Base-by-base conservation (phyloP, 495 filamentous ascomycete species). In the Apodospora peruviana region DNA sequence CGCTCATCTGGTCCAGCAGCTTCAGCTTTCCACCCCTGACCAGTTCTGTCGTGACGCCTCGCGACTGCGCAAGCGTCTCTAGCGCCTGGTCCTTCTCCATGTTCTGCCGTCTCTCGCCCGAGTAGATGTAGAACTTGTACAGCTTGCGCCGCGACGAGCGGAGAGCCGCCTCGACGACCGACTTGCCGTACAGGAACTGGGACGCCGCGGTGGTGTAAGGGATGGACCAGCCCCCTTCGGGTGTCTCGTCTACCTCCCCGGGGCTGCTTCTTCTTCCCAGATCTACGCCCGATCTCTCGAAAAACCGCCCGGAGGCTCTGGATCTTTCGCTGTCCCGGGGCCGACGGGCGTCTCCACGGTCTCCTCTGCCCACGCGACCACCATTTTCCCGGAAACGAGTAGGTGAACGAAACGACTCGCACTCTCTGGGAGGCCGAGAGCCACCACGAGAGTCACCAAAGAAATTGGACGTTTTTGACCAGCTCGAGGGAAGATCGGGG, bases 181-280 rank as follows among this genome's bases (percentile, higher is more conserved):
- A 83, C 14, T 77, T 79, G 12, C 93, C 93, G 60, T 95, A 97
- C 7, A 98, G 77, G 63, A 95, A 97, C 51, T 94, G 85, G 1
- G 90, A 93, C 32, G 90, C 86, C 0, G 90, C 84, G 3, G 87
- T 91, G 2, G 87, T 89, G 59, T 88, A 90, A 2, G 85, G 85
- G 37, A 95, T 78, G 11, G 80, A 76, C 18, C 83, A 32, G 0
- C 83, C 82, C 2, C 46, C 82, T 0, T 44, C 56, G 23, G 40
- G 32, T 20, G 58, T 46, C 23, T 19, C 35, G 23, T n/a, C n/a
- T n/a, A n/a, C n/a, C n/a, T n/a, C n/a, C n/a, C n/a, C n/a, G n/a
- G n/a, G n/a, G n/a, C n/a, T n/a, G n/a, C n/a, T n/a, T n/a, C n/a
- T n/a, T n/a, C n/a, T n/a, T n/a, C n/a, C n/a, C n/a, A n/a, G n/a